Base-by-base conservation (phyloP, 2,329 filamentous ascomycete species). In the Didymella pinodella region DNA sequence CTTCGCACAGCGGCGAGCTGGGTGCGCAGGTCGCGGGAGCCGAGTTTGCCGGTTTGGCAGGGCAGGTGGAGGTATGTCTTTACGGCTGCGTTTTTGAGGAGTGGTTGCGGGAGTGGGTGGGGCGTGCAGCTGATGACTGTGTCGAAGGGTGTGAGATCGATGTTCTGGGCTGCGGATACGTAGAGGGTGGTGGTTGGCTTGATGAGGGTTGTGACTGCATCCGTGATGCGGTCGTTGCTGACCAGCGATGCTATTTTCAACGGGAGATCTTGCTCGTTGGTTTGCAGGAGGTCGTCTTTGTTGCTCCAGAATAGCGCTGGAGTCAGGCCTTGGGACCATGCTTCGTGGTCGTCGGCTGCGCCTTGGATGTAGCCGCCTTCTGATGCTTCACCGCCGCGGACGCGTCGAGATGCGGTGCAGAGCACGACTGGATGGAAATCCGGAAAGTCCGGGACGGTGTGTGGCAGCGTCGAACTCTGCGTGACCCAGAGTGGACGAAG, bases 321-420 rank as follows among this genome's bases (percentile, higher is more conserved):
- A 0, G 91, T 95, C 16, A 98, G 84, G 0, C 92, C 92, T 26
- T 85, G 80, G 1, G 93, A 90, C 95, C 95, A 99, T 66, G 91
- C 92, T 81, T 99, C 95, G 12, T 90, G 92, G 75, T 99, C 95
- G 76, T 99, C 95, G 2, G 90, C 95, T 0, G 94, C 94, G 49
- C 95, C 95, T 78, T 98, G 95, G 59, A 99, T 90, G 72, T 99
- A 99, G 6, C 88, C 88, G 3, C 85, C 86, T 71, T 90, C 88
- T 28, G 86, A 86, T 66, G 86, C 82, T 73, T 94, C 91, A 3
- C 85, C 87, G 12, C 88, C 90, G 1, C 80, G 79, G 0, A 93
- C 88, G 16, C 90, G 84, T 31, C 88, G 85, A 1, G 92, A 97
- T 12, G 92, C 90, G 0, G 93, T 97, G 73, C 92, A 95, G 71